A percentile compares a stretch with the other conserved stretches of the same genome.
These are phyloP conservation scores for Phytophthora boehmeriae DNA, from an alignment of 352 stramenopile species.

Conservation along the genomic window DNA sequence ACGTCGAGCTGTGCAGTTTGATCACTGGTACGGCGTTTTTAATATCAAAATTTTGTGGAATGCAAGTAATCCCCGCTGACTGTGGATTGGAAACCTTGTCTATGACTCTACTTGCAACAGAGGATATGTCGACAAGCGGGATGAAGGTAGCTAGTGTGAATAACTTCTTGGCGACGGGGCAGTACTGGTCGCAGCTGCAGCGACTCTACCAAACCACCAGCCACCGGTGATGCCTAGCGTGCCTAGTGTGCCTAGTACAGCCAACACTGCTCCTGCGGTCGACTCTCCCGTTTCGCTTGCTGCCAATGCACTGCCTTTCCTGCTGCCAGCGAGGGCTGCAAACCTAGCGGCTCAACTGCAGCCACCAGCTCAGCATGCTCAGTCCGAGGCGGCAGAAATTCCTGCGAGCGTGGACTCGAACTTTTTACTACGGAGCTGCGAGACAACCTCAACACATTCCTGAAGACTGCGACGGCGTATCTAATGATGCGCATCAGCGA, in stretches of 20 bases:
- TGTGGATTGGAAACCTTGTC: too few species aligned
- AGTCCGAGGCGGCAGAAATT: neutral
- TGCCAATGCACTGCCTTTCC: constrained; percentile 34
- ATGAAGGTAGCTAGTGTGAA: constrained; percentile 18
- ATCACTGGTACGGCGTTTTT: constrained; percentile 30
- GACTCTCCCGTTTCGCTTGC: constrained; percentile 30
- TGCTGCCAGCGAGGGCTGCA: constrained; percentile 28
- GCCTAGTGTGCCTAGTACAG: neutral
- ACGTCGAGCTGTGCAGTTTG: constrained; percentile 34
- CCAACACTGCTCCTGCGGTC: constrained; percentile 1
- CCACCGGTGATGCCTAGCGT: neutral
- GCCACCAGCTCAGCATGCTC: constrained; percentile 12
- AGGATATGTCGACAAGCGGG: constrained; percentile 16
- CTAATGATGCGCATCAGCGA: constrained; percentile 49
- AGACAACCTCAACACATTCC: constrained; percentile 48
- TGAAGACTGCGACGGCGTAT: constrained; percentile 46
- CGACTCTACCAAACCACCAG: neutral
- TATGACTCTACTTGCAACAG: constrained; percentile 12
- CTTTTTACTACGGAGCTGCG: constrained; percentile 39
- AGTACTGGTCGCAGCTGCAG: constrained; percentile 4
- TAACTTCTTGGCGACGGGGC: constrained; percentile 30
- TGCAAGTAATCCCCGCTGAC: too few species aligned
- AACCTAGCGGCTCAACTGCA: constrained; percentile 17
- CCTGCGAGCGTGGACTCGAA: neutral
- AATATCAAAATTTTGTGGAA: too few species aligned